Evolutionary conservation across 129 eudicot species (phyloP), one percentile per base, ranked within the genome.

Genomic region (Daucus carota): DNA sequence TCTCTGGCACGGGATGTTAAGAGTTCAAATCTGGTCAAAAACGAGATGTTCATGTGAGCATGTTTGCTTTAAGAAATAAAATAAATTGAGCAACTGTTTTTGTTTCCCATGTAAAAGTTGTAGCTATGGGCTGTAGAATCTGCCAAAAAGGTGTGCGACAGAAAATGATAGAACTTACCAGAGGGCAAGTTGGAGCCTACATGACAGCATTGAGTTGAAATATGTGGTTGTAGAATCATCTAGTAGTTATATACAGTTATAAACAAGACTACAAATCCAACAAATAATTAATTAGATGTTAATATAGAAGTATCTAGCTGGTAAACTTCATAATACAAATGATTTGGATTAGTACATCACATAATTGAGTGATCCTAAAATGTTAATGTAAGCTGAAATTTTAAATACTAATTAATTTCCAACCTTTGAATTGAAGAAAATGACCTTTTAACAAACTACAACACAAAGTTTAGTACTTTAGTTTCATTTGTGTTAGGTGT

Each of bases 191-290:
- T 43, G 75, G 12, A 42, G 36, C 59, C 40, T 29, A 26, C 75
- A 45, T 46, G 40, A 63, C 70, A 63, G 70, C 22, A 32, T 28
- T 63, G 38, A 63, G 22, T 15, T 63, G 8, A 1, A 28, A 63
- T 63, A 63, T 63, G 70, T 29, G 70, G 70, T 63, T 63, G 38
- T 63, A 29, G 70, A 63, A 26, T 63, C 70, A 63, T 63, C 20
- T 57, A 24, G 65, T 57, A 57, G 65, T 57, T 57, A 24, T 9
- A 57, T 57, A n/a, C 31, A 57, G 65, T 57, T 57, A n/a, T 57
- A 9, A 24, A 57, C 65, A n/a, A 57, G 31, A 57, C 10, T 57
- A 8, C 65, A 57, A n/a, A 57, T 57, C 13, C n/a, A 57, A 57
- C 14, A 9, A 57, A n/a, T 57, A 0, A n/a, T n/a, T 24, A 57